Conservation (phyloP, 768 basidiomycete species). For the Termitomyces titanicus region DNA sequence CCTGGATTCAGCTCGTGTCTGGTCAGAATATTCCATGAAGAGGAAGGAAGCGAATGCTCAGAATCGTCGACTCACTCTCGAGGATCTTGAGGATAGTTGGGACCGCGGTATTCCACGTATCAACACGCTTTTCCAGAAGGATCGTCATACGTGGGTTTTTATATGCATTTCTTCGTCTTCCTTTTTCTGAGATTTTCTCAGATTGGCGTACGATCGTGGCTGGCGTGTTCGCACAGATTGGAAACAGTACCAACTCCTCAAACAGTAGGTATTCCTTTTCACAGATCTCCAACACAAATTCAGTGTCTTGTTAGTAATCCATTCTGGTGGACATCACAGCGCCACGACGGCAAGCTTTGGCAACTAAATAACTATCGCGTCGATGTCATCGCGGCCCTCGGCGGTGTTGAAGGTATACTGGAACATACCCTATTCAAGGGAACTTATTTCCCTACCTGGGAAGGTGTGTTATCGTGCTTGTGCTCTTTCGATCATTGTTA, state of each 20-base stretch:
- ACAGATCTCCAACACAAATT: not conserved
- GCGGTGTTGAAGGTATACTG: constrained; percentile 94
- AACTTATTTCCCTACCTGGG: constrained; percentile 97
- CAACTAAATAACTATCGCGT: constrained; percentile 98
- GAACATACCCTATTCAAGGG: constrained; percentile 98
- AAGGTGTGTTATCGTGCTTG: constrained; percentile 45
- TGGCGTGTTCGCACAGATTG: constrained; percentile 98
- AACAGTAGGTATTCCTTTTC: constrained; percentile 56
- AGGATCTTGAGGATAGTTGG: constrained; percentile 98
- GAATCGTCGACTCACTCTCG: constrained; percentile 92
- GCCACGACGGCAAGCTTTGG: constrained; percentile 96
- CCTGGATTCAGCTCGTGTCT: constrained; percentile 96
- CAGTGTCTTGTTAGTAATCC: constrained; percentile 61
- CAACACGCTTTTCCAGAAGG: constrained; percentile 99
- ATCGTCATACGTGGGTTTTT: constrained; percentile 75
- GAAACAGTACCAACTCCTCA: constrained; percentile 94
- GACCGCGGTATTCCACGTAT: constrained; percentile 98
- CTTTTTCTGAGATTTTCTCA: constrained; percentile 30
- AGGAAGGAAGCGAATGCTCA: constrained; percentile 99
- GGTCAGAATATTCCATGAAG: constrained; percentile 99
- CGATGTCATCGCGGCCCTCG: constrained; percentile 96
- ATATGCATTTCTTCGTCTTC: not conserved
- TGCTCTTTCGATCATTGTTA: not conserved
- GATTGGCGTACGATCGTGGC: constrained; percentile 93
- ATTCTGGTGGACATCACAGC: constrained; percentile 99